Conservation (phyloP, 352 stramenopile species). For the Pythium oligandrum region DNA sequence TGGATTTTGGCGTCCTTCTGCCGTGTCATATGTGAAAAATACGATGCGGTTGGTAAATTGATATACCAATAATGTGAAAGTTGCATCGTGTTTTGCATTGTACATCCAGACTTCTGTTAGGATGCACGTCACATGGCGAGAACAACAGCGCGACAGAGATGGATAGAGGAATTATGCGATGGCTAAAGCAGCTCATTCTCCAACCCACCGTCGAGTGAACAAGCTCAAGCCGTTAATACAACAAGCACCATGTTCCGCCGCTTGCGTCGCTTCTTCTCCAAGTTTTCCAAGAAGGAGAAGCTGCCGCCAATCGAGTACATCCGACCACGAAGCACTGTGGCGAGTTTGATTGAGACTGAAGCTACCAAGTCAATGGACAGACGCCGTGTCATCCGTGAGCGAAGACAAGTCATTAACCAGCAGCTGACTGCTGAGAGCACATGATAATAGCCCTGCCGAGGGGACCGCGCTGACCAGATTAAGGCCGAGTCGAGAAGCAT, state of each 20-base stretch:
- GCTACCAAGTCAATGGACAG: neutral
- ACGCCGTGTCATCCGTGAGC: neutral
- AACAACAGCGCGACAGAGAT: neutral
- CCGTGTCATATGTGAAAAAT: neutral
- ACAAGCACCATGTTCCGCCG: conserved; percentile 6
- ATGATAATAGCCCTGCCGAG: neutral
- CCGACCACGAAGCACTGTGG: neutral
- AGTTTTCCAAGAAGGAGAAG: conserved; percentile 3
- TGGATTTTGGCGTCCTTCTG: neutral
- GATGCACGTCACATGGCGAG: neutral
- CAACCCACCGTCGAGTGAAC: neutral
- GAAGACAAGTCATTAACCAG: neutral
- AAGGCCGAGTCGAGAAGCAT: neutral
- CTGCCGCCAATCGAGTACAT: neutral
- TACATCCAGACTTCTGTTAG: neutral
- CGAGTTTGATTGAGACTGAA: neutral
- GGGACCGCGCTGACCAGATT: too few species aligned
- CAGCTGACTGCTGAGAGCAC: neutral
- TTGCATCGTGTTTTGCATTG: neutral
- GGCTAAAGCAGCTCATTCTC: neutral
- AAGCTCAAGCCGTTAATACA: neutral
- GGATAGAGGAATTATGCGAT: neutral
- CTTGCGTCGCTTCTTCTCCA: conserved; percentile 4
- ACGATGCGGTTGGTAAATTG: conserved; percentile 6
- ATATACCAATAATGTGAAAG: neutral